Base-by-base conservation (phyloP, 2,329 filamentous ascomycete species). In the Fusarium paranaense region DNA sequence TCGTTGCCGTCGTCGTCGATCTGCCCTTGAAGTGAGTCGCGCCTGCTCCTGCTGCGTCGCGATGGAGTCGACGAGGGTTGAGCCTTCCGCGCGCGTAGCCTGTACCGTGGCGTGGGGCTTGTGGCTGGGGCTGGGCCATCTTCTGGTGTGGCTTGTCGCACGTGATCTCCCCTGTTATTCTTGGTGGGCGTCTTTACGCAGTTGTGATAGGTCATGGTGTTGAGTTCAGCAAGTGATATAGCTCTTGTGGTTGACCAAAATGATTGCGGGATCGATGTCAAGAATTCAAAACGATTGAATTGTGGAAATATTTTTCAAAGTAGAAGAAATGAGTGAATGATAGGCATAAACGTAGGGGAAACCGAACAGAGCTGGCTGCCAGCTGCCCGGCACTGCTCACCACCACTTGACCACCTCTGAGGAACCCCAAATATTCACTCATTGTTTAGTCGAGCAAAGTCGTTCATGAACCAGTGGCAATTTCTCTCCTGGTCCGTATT, bases 1-100 rank as follows among this genome's bases (percentile, higher is more conserved):
- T 69, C 68, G 68, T 63, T 54, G 64, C 62, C 57, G 62, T 54
- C 50, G 25, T 9, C 32, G n/a, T 40, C n/a, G 52, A 32, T 22
- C 20, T 45, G 50, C 14, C 22, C 58, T 62, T 66, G 64, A 18
- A 57, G 18, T 56, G 38, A 22, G 52, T 52, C 62, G 62, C 64
- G 50, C 63, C 52, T 59, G 62, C 37, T 73, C 58, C 42, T 59
- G 56, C 37, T 73, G 59, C 61, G 72, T 73, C 72, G 72, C 72
- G 69, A 66, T 75, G 69, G 69, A 64, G 72, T 75, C 50, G 72
- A 70, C 32, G 66, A 75, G 47, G 61, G 58, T 69, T 73, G 67
- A 71, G 63, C 68, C 73, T 74, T 75, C 60, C 75, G 78, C 71
- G 75, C 73, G 66, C 76, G 76, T 66, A 79, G 71, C 61, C 69